phyloP scores from a whole-genome alignment of 176 grass and related monocot genomes.

The Musa troglodytarum region DNA sequence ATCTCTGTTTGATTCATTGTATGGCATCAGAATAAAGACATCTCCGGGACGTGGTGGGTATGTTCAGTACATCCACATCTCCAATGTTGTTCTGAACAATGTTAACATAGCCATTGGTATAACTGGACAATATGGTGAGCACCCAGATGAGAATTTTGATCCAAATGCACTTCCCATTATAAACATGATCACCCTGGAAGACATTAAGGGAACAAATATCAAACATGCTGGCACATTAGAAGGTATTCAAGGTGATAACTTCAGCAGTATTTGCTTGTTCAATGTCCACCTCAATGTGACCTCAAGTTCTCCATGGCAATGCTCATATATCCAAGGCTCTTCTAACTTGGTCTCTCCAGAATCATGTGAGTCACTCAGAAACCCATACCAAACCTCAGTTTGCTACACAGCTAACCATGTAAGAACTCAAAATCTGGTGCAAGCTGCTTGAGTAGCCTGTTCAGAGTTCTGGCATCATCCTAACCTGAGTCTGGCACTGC shows the following conservation, averaged over 20 bases:
- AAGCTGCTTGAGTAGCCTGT: not conserved
- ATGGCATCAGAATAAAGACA: conserved; percentile 86
- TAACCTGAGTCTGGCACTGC: too few relatives aligned
- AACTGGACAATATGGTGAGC: conserved; percentile 54
- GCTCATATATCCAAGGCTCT: conserved; percentile 70
- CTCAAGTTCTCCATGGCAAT: conserved; percentile 69
- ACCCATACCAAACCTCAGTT: conserved; percentile 30
- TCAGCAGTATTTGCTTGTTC: conserved; percentile 78
- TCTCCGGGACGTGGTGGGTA: conserved; percentile 81
- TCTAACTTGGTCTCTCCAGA: conserved; percentile 74
- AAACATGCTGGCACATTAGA: conserved; percentile 57
- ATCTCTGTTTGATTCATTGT: conserved; percentile 50
- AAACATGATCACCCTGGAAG: conserved; percentile 62
- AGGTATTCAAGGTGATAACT: conserved; percentile 76
- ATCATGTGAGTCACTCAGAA: conserved; percentile 66
- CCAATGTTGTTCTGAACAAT: conserved; percentile 54
- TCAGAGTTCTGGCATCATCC: too few relatives aligned
- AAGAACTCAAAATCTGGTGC: not conserved
- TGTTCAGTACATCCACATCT: conserved; percentile 54
- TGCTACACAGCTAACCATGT: conserved; percentile 36
- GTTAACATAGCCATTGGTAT: conserved; percentile 80
- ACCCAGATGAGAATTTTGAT: conserved; percentile 76
- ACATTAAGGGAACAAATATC: conserved; percentile 48
- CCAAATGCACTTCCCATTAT: conserved; percentile 58
- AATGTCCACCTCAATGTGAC: conserved; percentile 69